Conservation (phyloP, 2,329 filamentous ascomycete species). For the Botryosphaeria dothidea region DNA sequence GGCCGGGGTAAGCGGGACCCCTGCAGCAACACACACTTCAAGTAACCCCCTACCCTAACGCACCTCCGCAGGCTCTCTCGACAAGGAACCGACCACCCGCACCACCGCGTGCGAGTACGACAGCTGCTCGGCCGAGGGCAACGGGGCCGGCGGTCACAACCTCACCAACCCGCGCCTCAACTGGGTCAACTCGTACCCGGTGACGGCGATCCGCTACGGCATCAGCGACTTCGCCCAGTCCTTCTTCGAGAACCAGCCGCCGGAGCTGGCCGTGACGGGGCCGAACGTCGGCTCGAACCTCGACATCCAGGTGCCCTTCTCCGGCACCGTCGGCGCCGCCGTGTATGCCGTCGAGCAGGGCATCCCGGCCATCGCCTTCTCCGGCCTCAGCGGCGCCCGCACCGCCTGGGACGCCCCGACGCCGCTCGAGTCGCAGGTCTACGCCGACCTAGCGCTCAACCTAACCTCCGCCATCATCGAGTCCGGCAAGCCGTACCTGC, state of each 20-base stretch:
- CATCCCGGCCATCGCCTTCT: slow-evolving; percentile 70
- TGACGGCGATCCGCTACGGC: slow-evolving; percentile 64
- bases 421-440: slow-evolving; percentile 59
- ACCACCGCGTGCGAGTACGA: slow-evolving; percentile 58
- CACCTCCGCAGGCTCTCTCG: slow-evolving; percentile 51
- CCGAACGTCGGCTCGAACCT: slow-evolving; percentile 65
- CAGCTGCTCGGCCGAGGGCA: slow-evolving; percentile 61
- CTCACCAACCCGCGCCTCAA: slow-evolving; percentile 59
- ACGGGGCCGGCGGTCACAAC: slow-evolving; percentile 60
- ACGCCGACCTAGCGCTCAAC: slow-evolving; percentile 62
- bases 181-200: slow-evolving; percentile 72
- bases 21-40: neutral
- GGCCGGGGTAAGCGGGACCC: slow-evolving; percentile 52
- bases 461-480: slow-evolving; percentile 58
- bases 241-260: slow-evolving; percentile 52
- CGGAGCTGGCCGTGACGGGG: slow-evolving; percentile 67
- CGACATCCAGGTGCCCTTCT: slow-evolving; percentile 58
- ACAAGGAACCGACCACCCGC: slow-evolving; percentile 51
- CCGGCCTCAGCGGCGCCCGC: slow-evolving; percentile 52
- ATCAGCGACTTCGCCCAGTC: slow-evolving; percentile 58
- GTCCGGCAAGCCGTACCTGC: slow-evolving; percentile 64
- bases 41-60: neutral
- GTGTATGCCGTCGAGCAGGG: slow-evolving; percentile 57
- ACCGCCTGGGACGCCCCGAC: slow-evolving; percentile 55
- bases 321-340: slow-evolving; percentile 68